Evolutionary conservation across 1,284 basidiomycete species (phyloP).

Genomic region (Tilletia caries): DNA sequence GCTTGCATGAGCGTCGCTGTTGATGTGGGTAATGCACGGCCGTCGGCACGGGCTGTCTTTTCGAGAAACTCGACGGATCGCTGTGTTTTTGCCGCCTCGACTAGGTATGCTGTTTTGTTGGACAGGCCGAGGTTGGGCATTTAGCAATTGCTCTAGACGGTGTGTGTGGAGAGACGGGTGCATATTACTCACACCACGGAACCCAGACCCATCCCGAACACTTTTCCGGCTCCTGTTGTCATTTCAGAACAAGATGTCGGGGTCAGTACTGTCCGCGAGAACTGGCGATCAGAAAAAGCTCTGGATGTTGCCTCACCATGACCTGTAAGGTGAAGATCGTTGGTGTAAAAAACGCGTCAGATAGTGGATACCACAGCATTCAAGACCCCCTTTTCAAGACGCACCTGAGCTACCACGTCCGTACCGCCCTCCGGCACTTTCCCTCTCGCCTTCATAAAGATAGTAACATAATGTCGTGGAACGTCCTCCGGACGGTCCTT

Average conservation of each 20-base stretch:
- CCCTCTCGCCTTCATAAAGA: slow-evolving; percentile 38
- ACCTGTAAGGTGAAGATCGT: not conserved
- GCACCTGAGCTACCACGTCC: slow-evolving; percentile 1
- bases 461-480: slow-evolving; percentile 48
- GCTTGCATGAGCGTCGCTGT: not conserved
- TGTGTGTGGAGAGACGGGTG: not conserved
- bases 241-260: too few relatives aligned
- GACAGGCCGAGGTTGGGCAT: not conserved
- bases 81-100: not conserved
- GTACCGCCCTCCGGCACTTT: not conserved
- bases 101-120: not conserved
- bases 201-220: slow-evolving; percentile 9
- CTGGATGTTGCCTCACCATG: not conserved
- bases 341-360: not conserved
- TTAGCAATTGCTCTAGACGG: not conserved
- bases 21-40: not conserved
- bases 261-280: too few relatives aligned
- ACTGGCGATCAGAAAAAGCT: too few relatives aligned
- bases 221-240: slow-evolving; percentile 9
- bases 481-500: slow-evolving; percentile 24
- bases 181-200: not conserved
- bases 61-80: not conserved
- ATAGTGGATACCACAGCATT: not conserved
- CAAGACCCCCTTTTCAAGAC: not conserved
- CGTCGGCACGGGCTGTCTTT: not conserved